Evolutionary conservation across 2,329 filamentous ascomycete genomes (phyloP).

Genomic region (Fulvia fulva): DNA sequence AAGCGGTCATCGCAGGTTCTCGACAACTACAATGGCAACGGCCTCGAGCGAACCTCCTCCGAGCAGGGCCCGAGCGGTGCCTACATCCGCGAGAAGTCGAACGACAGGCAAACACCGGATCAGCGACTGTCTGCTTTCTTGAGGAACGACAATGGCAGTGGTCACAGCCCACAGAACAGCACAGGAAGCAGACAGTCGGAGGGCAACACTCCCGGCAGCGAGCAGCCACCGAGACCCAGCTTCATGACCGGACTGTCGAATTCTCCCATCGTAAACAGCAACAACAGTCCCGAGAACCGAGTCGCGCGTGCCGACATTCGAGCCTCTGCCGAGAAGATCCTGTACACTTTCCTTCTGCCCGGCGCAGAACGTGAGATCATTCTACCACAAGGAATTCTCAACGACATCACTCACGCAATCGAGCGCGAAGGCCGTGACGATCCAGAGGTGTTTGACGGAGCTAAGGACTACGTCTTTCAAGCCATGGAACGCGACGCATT

Average conservation of each 20-base stretch:
- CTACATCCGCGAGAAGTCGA: conserved; percentile 42
- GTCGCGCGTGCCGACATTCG: conserved; percentile 87
- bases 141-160: conserved; percentile 40
- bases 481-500: conserved; percentile 99
- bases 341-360: conserved; percentile 94
- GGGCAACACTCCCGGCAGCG: conserved; percentile 35
- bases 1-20: conserved; percentile 80
- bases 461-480: conserved; percentile 99
- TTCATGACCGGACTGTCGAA: conserved; percentile 55
- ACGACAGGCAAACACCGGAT: conserved; percentile 61
- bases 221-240: conserved; percentile 53
- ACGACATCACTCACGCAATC: conserved; percentile 80
- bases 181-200: conserved; percentile 34
- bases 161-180: conserved; percentile 48
- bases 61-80: conserved; percentile 34
- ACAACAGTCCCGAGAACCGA: conserved; percentile 75
- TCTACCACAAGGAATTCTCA: conserved; percentile 79
- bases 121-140: conserved; percentile 89
- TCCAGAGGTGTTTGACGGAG: conserved; percentile 92
- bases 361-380: conserved; percentile 97
- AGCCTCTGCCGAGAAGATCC: conserved; percentile 91
- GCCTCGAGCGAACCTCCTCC: conserved; percentile 44
- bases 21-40: conserved; percentile 51
- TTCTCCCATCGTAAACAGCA: conserved; percentile 54
- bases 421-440: conserved; percentile 91